phyloP scores from a whole-genome alignment of 2,329 filamentous ascomycete genomes.

The Colletotrichum karsti region DNA sequence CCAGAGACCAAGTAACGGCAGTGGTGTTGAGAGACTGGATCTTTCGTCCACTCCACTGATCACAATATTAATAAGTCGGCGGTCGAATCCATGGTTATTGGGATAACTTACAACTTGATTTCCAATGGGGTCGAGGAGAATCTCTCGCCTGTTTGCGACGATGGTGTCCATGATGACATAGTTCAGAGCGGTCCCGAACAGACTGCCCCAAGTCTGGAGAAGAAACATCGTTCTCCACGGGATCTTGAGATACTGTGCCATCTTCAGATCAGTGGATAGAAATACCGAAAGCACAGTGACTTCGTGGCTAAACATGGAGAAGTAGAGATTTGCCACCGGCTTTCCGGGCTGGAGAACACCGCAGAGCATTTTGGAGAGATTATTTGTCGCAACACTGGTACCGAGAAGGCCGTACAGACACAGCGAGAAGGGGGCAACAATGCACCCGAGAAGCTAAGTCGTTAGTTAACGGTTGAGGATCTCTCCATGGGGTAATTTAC shows the following conservation, averaged over 20 bases:
- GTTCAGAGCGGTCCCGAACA: conserved; percentile 52
- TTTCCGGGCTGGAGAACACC: conserved; percentile 53
- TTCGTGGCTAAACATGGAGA: conserved; percentile 46
- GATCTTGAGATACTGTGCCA: conserved; percentile 78
- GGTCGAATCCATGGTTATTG: not conserved
- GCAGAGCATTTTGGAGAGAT: conserved; percentile 53
- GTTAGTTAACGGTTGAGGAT: not conserved
- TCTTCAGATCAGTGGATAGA: conserved; percentile 66
- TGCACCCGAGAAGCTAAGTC: conserved; percentile 13
- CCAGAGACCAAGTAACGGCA: conserved; percentile 37
- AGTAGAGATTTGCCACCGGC: conserved; percentile 54
- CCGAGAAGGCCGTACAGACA: conserved; percentile 24
- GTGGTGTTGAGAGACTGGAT: conserved; percentile 55
- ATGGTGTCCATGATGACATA: conserved; percentile 56
- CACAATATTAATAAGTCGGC: not conserved
- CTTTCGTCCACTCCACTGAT: conserved; percentile 54
- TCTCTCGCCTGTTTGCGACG: conserved; percentile 48
- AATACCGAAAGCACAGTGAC: conserved; percentile 41
- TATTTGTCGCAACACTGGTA: conserved; percentile 36
- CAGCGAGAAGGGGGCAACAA: conserved; percentile 25
- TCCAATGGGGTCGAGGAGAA: conserved; percentile 38
- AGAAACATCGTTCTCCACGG: conserved; percentile 73
- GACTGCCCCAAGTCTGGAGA: conserved; percentile 57
- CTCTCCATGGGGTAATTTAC: conserved; percentile 1
- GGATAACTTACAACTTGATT: conserved; percentile 19